Evolutionary conservation across 108 stramenopile species (phyloP).

Genomic region (Fragilaria crotonensis): DNA sequence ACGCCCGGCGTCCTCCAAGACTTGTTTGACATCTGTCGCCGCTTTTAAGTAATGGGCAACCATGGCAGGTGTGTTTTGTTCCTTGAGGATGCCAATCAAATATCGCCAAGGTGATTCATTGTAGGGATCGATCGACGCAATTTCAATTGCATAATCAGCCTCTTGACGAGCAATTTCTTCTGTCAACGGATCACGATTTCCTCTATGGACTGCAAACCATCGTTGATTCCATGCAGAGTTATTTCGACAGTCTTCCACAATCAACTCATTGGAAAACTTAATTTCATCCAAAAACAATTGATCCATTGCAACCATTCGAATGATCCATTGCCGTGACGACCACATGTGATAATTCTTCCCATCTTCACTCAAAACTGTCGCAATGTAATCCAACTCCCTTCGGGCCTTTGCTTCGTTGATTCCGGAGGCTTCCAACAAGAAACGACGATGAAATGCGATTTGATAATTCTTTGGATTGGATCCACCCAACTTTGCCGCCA

Average conservation of each 20-base stretch:
- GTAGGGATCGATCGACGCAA: slow-evolving; percentile 63
- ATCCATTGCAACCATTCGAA: slow-evolving; percentile 47
- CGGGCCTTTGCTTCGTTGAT: slow-evolving; percentile 12
- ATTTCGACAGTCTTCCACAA: slow-evolving; percentile 84
- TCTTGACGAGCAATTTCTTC: slow-evolving; percentile 37
- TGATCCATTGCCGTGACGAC: slow-evolving; percentile 91
- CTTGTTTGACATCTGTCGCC: neutral
- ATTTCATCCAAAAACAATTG: slow-evolving; percentile 70
- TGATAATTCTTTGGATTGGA: slow-evolving; percentile 99
- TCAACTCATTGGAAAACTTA: slow-evolving; percentile 47
- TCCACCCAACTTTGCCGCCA: slow-evolving; percentile 77
- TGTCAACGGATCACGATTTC: slow-evolving; percentile 23
- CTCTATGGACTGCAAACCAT: slow-evolving; percentile 85
- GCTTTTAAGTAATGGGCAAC: no score
- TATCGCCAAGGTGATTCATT: slow-evolving; percentile 85
- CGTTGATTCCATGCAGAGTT: slow-evolving; percentile 99
- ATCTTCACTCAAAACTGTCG: slow-evolving; percentile 73
- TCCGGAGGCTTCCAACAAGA: slow-evolving; percentile 58
- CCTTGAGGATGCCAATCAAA: slow-evolving; percentile 61
- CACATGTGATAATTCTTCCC: slow-evolving; percentile 98
- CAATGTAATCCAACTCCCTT: slow-evolving; percentile 80
- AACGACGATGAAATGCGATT: slow-evolving; percentile 96
- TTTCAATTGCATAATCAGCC: slow-evolving; percentile 50
- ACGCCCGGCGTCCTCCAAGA: slow-evolving; percentile 13
- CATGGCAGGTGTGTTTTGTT: no score